Conservation (phyloP, 225 moss, liverwort and hornwort species). For the Climacium dendroides region DNA sequence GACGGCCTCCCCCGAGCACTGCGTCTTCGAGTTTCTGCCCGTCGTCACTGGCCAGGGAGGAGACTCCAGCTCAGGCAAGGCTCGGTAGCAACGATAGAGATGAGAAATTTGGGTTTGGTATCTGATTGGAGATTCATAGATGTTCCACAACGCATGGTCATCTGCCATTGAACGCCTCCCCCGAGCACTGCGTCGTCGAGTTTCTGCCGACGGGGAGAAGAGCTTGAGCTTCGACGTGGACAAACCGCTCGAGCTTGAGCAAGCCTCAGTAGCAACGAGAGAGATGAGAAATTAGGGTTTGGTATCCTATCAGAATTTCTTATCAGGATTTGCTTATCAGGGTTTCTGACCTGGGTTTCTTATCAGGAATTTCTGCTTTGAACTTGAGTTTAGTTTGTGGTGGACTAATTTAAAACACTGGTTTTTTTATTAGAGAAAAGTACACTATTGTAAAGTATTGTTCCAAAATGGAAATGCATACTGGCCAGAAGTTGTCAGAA, state of each 20-base stretch:
- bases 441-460: background rate
- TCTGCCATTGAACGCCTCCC: constrained; percentile 8
- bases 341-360: too few relatives aligned
- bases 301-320: background rate
- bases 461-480: background rate
- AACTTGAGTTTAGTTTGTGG: too few relatives aligned
- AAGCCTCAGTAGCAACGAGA: background rate
- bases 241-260: background rate
- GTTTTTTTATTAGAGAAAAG: too few relatives aligned
- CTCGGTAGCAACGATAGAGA: background rate
- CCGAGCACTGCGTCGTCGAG: constrained; percentile 20
- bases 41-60: constrained; percentile 16
- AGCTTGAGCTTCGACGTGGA: background rate
- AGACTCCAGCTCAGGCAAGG: background rate
- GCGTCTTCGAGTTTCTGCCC: constrained; percentile 40
- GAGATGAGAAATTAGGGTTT: background rate
- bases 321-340: too few relatives aligned
- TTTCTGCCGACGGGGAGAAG: constrained; percentile 12
- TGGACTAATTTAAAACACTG: too few relatives aligned
- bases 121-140: background rate
- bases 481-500: too few relatives aligned
- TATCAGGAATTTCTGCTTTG: too few relatives aligned
- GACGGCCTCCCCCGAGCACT: constrained; percentile 34
- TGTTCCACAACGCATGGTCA: background rate
- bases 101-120: background rate